A percentile compares a stretch with the other conserved stretches of the same genome.
Conservation (phyloP, 1,284 basidiomycete genomes). For the Cutaneotrichosporon sp. region DNA sequence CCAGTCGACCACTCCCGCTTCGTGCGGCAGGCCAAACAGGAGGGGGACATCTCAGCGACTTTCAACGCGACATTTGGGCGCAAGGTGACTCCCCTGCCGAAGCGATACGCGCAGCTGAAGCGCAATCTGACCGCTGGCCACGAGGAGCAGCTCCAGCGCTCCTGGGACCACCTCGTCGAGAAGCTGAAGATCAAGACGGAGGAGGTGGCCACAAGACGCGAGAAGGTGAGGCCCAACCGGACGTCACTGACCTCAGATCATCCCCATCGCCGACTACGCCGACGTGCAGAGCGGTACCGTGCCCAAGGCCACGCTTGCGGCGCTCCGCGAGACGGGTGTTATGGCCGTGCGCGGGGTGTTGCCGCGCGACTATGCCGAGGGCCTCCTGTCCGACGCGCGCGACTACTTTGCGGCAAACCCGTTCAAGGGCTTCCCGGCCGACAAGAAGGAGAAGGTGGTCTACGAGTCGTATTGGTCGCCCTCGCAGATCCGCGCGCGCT, state of each 20-base stretch:
- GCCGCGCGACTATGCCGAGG: conserved; percentile 59
- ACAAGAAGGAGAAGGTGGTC: conserved; percentile 70
- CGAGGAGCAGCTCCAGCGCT: conserved; percentile 18
- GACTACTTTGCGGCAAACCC: conserved; percentile 63
- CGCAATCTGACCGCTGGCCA: conserved; percentile 12
- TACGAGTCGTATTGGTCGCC: conserved; percentile 70
- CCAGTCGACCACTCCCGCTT: no score
- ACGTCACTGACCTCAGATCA: not conserved
- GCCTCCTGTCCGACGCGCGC: conserved; percentile 63
- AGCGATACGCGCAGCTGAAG: conserved; percentile 14
- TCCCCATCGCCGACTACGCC: not conserved
- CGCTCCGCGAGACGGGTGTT: not conserved
- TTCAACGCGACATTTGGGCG: conserved; percentile 15
- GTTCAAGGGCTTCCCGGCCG: conserved; percentile 63
- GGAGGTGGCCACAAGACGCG: conserved; percentile 7
- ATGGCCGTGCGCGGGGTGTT: conserved; percentile 61
- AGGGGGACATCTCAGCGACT: not conserved
- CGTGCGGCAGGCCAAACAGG: not conserved
- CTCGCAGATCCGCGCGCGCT: conserved; percentile 66
- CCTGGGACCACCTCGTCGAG: conserved; percentile 18
- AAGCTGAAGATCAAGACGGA: conserved; percentile 14
- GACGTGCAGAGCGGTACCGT: not conserved
- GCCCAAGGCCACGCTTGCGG: not conserved
- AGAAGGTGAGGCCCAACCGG: conserved; percentile 11
- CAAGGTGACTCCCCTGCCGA: conserved; percentile 8